These are phyloP conservation scores for Deuterostichococcus epilithicus DNA, from an alignment of 139 green algal genomes.

Conservation along the genomic window DNA sequence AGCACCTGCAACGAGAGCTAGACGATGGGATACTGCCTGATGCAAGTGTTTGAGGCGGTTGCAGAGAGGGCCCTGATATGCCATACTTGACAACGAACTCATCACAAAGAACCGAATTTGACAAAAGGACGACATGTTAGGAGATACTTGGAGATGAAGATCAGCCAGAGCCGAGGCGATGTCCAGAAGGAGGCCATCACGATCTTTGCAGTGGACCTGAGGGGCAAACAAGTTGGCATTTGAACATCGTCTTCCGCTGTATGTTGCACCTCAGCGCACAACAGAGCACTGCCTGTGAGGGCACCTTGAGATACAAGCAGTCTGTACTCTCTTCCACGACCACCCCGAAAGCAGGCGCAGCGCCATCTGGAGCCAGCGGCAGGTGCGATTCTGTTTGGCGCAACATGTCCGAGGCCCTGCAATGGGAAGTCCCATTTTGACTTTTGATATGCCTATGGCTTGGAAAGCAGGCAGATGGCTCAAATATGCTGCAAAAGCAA, in stretches of 20 bases:
- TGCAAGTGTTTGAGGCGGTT: not conserved
- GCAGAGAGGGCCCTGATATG: not conserved
- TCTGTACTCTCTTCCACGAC: constrained; percentile 22
- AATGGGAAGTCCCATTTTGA: not conserved
- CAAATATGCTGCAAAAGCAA: too few relatives aligned
- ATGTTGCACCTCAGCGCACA: not conserved
- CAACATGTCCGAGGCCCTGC: too few relatives aligned
- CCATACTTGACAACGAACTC: too few relatives aligned
- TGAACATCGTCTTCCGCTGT: not conserved
- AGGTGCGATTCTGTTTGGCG: constrained; percentile 2
- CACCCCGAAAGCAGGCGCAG: constrained; percentile 2
- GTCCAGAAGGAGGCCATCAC: constrained; percentile 59
- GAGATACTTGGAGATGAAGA: not conserved
- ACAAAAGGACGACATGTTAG: too few relatives aligned
- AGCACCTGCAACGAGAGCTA: constrained; percentile 40
- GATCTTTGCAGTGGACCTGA: constrained; percentile 65
- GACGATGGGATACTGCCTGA: too few relatives aligned
- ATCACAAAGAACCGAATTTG: too few relatives aligned
- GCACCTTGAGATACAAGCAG: constrained; percentile 31
- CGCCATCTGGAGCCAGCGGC: constrained; percentile 20
- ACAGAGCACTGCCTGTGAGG: not conserved
- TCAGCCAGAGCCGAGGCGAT: constrained; percentile 48
- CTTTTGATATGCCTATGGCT: too few relatives aligned
- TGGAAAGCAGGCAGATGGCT: too few relatives aligned
- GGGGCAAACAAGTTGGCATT: too few relatives aligned